Evolutionary conservation across 2,329 filamentous ascomycete species (phyloP).

Genomic region (Colletotrichum theobromicola): DNA sequence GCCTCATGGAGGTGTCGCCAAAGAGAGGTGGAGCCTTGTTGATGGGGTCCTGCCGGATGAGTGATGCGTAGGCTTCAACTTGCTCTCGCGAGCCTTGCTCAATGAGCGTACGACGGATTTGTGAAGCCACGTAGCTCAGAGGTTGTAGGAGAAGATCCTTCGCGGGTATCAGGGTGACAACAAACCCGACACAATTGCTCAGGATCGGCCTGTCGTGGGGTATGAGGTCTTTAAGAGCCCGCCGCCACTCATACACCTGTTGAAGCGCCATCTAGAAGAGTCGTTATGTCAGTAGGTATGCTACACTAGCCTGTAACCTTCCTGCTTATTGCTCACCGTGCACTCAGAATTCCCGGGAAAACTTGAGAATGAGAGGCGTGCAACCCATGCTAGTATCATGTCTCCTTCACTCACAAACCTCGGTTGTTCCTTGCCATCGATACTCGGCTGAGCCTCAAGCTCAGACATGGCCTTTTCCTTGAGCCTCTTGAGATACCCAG

Average conservation of each 20-base stretch:
- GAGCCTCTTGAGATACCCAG: background rate
- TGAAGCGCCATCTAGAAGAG: background rate
- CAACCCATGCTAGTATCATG: slow-evolving; percentile 41
- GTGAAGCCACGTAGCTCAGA: background rate
- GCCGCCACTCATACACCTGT: background rate
- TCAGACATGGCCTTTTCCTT: background rate
- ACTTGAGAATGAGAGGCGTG: slow-evolving; percentile 30
- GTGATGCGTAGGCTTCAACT: background rate
- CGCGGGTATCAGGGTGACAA: background rate
- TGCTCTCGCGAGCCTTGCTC: background rate
- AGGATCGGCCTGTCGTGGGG: background rate
- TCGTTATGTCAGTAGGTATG: background rate
- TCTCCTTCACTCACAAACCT: slow-evolving; percentile 42
- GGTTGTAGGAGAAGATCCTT: background rate
- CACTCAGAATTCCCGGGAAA: slow-evolving; percentile 22
- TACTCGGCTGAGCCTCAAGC: slow-evolving; percentile 25
- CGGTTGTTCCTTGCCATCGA: background rate
- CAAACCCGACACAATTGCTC: background rate
- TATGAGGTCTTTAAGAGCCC: background rate
- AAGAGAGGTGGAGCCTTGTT: slow-evolving; percentile 34
- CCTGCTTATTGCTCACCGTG: background rate
- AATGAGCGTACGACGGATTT: background rate
- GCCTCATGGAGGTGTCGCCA: slow-evolving; percentile 33
- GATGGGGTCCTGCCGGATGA: background rate
- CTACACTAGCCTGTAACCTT: background rate